Percentiles rank a stretch among this genome's conserved stretches.
Conservation (phyloP, 2,329 filamentous ascomycete genomes). For the Fusarium subtropicale region DNA sequence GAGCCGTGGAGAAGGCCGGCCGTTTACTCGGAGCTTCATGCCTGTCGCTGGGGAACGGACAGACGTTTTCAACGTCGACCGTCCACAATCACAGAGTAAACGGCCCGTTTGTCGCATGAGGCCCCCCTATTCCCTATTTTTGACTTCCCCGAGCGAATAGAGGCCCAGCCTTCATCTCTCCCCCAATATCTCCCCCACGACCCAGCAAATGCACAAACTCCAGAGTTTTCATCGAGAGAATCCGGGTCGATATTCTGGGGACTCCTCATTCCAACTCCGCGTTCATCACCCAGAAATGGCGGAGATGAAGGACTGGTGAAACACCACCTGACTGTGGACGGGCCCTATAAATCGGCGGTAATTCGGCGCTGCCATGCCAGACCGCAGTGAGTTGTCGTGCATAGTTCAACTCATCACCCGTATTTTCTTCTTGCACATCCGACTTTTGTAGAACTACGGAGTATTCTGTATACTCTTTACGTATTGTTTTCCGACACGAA, state of each 20-base stretch:
- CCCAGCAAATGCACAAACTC: constrained; percentile 20
- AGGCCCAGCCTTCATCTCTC: neutral
- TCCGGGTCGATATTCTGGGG: constrained; percentile 30
- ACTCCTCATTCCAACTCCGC: constrained; percentile 30
- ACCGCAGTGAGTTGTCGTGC: constrained; percentile 11
- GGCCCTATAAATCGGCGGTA: constrained; percentile 31
- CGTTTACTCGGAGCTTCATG: constrained; percentile 46
- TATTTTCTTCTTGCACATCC: constrained; percentile 29
- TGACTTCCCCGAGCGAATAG: constrained; percentile 19
- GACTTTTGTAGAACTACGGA: constrained; percentile 14
- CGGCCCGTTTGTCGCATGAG: constrained; percentile 34
- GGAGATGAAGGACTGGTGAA: constrained; percentile 34
- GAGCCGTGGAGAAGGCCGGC: constrained; percentile 41
- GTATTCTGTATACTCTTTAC: neutral
- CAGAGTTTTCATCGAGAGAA: constrained; percentile 17
- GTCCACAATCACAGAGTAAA: constrained; percentile 18
- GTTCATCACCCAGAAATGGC: constrained; percentile 17
- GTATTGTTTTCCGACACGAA: constrained; percentile 12
- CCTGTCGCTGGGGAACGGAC: constrained; percentile 39
- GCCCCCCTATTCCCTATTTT: constrained; percentile 37
- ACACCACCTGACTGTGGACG: constrained; percentile 32
- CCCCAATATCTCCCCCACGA: constrained; percentile 18
- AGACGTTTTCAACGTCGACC: constrained; percentile 15
- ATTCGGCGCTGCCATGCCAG: constrained; percentile 32
- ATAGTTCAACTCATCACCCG: constrained; percentile 22